Conservation (phyloP, 2,329 filamentous ascomycete genomes). For the Aspergillus novoparasiticus region DNA sequence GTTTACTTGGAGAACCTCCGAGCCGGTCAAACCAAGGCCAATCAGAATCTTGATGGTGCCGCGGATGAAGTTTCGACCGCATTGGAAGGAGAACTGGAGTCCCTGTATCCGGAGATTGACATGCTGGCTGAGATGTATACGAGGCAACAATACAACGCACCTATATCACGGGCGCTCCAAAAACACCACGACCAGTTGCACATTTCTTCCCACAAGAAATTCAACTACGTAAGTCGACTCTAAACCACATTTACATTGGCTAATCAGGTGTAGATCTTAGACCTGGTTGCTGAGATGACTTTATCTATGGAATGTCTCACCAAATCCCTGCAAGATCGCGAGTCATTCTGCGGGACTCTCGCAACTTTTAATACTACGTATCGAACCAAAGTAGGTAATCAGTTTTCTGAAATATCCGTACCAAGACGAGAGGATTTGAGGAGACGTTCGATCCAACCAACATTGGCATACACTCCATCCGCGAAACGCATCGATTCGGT, state of each 20-base stretch:
- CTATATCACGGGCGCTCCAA: constrained; percentile 40
- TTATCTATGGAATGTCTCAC: constrained; percentile 32
- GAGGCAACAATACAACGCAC: constrained; percentile 45
- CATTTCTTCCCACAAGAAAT: constrained; percentile 33
- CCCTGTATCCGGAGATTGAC: constrained; percentile 44
- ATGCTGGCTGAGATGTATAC: constrained; percentile 46
- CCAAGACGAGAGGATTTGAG: constrained; percentile 31
- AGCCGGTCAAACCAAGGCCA: background rate
- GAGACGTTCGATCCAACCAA: constrained; percentile 29
- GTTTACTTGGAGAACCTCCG: constrained; percentile 39
- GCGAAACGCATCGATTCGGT: constrained; percentile 14
- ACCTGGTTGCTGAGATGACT: constrained; percentile 38
- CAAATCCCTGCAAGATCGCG: constrained; percentile 32
- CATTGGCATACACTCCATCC: constrained; percentile 18
- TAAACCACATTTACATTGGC: background rate
- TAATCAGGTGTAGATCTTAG: constrained; percentile 33
- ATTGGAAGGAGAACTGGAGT: constrained; percentile 41
- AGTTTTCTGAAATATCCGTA: constrained; percentile 22
- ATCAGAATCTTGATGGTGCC: background rate
- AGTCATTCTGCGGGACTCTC: constrained; percentile 39
- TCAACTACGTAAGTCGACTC: constrained; percentile 35
- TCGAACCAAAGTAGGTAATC: constrained; percentile 31
- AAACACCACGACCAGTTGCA: constrained; percentile 33
- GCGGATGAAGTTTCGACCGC: constrained; percentile 24
- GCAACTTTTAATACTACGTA: constrained; percentile 35